Percentiles rank a stretch among this genome's conserved stretches.
phyloP scores from a whole-genome alignment of 352 stramenopile genomes.

The Phytophthora sp. region DNA sequence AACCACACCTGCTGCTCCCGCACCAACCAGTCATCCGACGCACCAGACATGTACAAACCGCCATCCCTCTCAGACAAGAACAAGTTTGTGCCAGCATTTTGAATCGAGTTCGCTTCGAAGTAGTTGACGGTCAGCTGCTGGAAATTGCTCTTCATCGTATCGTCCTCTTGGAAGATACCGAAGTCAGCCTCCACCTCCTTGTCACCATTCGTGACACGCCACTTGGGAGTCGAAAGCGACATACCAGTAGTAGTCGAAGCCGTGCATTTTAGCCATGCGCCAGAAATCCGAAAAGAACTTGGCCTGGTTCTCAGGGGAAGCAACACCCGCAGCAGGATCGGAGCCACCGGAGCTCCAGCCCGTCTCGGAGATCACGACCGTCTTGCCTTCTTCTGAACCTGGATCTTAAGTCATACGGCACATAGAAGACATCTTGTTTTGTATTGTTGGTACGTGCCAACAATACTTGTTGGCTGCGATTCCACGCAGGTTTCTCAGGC shows the following conservation, averaged over 20 bases:
- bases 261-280: conserved; percentile 45
- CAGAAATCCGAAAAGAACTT: conserved; percentile 80
- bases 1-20: conserved; percentile 71
- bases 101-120: conserved; percentile 31
- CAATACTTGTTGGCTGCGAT: conserved; percentile 51
- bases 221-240: conserved; percentile 70
- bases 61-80: conserved; percentile 47
- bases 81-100: conserved; percentile 33
- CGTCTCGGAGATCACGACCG: conserved; percentile 70
- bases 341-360: conserved; percentile 65
- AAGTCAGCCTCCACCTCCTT: conserved; percentile 72
- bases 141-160: conserved; percentile 68
- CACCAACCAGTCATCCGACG: conserved; percentile 54
- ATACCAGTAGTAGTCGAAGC: conserved; percentile 81
- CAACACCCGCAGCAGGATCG: conserved; percentile 32
- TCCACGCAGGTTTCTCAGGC: conserved; percentile 52
- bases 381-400: no score
- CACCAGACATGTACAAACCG: conserved; percentile 43
- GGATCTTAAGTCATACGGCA: no score
- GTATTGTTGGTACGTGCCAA: no score
- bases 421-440: no score
- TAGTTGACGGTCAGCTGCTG: conserved; percentile 39
- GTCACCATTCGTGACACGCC: conserved; percentile 49
- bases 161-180: conserved; percentile 58
- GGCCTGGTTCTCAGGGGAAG: conserved; percentile 57